Conservation (phyloP, 345 rosid species). For the Durio zibethinus region DNA sequence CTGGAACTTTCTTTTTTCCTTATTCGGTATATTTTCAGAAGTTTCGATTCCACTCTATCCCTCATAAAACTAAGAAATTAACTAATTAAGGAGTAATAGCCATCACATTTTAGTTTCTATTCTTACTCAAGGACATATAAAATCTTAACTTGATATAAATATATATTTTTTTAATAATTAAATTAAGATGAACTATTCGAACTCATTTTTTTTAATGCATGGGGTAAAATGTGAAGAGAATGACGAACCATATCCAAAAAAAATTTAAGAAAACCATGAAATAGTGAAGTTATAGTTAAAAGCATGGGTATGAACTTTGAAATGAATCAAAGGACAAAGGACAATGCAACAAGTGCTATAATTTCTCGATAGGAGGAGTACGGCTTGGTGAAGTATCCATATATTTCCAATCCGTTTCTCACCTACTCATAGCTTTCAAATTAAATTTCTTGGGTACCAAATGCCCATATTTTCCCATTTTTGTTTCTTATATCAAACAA, state of each 20-base stretch:
- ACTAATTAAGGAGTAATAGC: neutral
- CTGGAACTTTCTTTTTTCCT: neutral
- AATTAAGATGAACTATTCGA: no score
- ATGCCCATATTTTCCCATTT: neutral
- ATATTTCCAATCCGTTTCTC: neutral
- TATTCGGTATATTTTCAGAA: neutral
- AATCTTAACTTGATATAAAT: no score
- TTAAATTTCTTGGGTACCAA: neutral
- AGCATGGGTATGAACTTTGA: neutral
- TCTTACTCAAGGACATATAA: neutral
- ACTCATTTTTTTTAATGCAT: no score
- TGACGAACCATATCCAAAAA: neutral
- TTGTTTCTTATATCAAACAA: neutral
- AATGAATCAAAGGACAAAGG: neutral
- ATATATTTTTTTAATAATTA: no score
- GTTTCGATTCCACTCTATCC: neutral
- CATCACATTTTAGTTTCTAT: neutral
- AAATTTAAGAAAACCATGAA: neutral
- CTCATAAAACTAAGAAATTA: no score
- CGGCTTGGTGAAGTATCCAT: neutral
- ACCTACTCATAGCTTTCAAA: constrained; percentile 1
- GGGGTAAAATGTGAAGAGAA: no score
- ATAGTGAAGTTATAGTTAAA: neutral
- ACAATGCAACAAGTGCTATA: neutral
- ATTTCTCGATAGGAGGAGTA: neutral